Percentiles rank a stretch among this genome's conserved stretches.
Evolutionary conservation across 2,329 filamentous ascomycete species (phyloP).

Genomic region (Alternaria angustiovoidea): DNA sequence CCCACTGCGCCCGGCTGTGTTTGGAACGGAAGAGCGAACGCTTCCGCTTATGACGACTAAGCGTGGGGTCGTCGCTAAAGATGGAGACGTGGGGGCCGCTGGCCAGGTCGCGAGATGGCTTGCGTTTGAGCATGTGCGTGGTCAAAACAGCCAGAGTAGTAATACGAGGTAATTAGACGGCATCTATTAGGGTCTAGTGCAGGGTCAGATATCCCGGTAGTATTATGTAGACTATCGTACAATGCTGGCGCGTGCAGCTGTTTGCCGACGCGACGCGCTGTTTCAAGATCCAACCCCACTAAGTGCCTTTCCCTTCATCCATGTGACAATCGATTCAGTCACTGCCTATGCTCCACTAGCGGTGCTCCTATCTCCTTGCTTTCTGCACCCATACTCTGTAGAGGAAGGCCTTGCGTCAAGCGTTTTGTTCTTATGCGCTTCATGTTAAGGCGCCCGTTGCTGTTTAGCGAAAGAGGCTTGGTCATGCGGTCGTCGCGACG

Average conservation of each 20-base stretch:
- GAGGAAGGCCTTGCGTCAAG: background rate
- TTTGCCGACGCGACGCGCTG: slow-evolving; percentile 24
- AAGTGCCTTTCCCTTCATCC: background rate
- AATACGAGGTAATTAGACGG: slow-evolving; percentile 4
- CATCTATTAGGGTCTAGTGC: slow-evolving; percentile 8
- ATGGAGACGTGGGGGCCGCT: slow-evolving; percentile 32
- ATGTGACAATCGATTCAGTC: background rate
- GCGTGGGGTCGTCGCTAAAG: slow-evolving; percentile 30
- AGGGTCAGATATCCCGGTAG: slow-evolving; percentile 3
- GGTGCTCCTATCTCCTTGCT: too few relatives aligned
- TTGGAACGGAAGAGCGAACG: slow-evolving; percentile 32
- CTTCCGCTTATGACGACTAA: slow-evolving; percentile 29
- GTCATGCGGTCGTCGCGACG: background rate
- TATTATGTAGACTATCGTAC: slow-evolving; percentile 6
- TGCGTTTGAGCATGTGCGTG: slow-evolving; percentile 36
- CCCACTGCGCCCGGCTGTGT: slow-evolving; percentile 29
- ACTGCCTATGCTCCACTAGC: background rate
- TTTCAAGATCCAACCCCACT: slow-evolving; percentile 13
- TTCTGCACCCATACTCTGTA: too few relatives aligned
- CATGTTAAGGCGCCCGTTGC: background rate
- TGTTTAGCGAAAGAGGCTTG: background rate
- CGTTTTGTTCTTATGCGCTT: background rate
- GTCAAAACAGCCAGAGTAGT: slow-evolving; percentile 2
- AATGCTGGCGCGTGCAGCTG: slow-evolving; percentile 17
- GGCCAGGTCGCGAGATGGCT: slow-evolving; percentile 24